Percentiles rank a stretch among this genome's conserved stretches.
Evolutionary conservation across 2,329 filamentous ascomycete genomes (phyloP).

Genomic region (Cadophora luteo-olivacea): DNA sequence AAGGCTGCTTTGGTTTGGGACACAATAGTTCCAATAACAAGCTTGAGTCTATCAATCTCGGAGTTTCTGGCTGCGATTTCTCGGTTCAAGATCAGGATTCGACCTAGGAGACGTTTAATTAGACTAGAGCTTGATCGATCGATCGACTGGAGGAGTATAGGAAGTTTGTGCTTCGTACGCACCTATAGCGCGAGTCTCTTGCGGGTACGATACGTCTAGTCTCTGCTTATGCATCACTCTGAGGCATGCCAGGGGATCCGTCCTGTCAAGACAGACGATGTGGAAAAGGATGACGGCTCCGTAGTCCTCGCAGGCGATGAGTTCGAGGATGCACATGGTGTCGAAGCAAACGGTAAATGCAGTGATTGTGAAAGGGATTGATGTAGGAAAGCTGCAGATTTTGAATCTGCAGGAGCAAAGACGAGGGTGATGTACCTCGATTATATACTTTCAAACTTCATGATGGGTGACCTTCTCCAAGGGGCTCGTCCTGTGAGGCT

Average conservation of each 20-base stretch:
- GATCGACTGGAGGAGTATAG: too few relatives aligned
- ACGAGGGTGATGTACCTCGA: too few relatives aligned
- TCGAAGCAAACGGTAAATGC: background rate
- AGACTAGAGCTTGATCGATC: background rate
- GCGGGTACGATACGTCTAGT: background rate
- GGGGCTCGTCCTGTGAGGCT: too few relatives aligned
- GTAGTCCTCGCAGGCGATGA: background rate
- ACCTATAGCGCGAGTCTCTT: background rate
- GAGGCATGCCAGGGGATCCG: background rate
- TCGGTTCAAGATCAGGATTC: background rate
- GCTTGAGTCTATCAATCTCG: background rate
- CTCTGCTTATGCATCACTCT: background rate
- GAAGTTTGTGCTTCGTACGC: background rate
- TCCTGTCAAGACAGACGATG: background rate
- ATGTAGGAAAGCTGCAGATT: too few relatives aligned
- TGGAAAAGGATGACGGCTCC: background rate
- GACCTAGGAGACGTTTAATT: background rate
- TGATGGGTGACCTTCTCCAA: too few relatives aligned
- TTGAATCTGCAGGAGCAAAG: too few relatives aligned
- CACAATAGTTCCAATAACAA: background rate
- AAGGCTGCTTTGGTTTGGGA: background rate
- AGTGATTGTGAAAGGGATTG: conserved; percentile 1
- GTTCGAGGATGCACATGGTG: conserved; percentile 1
- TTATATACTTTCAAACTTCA: too few relatives aligned
- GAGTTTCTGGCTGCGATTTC: background rate